Conservation (phyloP, 768 basidiomycete genomes). For the Tubosaeta sp. region DNA sequence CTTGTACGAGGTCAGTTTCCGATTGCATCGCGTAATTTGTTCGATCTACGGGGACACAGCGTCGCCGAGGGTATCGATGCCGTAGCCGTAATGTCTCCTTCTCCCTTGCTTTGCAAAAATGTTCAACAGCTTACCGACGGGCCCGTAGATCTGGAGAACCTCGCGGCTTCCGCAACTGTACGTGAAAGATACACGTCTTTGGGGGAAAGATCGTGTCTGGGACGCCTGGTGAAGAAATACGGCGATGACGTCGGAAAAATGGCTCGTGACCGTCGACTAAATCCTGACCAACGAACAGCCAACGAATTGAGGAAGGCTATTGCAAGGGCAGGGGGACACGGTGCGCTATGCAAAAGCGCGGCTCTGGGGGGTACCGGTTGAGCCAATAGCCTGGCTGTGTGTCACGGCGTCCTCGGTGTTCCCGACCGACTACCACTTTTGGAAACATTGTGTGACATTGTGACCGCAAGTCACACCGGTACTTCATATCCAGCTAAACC, state of each 20-base stretch:
- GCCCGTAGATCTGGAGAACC: conserved; percentile 56
- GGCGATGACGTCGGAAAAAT: conserved; percentile 70
- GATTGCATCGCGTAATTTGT: neutral
- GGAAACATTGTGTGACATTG: conserved; percentile 26
- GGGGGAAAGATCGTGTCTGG: conserved; percentile 66
- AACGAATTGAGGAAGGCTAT: conserved; percentile 71
- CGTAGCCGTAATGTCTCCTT: conserved; percentile 1
- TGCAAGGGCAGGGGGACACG: conserved; percentile 48
- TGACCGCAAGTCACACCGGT: conserved; percentile 31
- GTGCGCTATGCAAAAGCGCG: conserved; percentile 16
- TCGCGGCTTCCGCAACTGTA: conserved; percentile 45
- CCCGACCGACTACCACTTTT: conserved; percentile 11
- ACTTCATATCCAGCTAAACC: conserved; percentile 23
- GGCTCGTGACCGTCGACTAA: conserved; percentile 75
- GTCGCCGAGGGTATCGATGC: neutral
- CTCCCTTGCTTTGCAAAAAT: neutral
- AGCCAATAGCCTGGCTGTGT: conserved; percentile 1
- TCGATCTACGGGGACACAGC: neutral
- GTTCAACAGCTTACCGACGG: conserved; percentile 10
- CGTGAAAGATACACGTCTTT: conserved; percentile 60
- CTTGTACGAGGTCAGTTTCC: conserved; percentile 34
- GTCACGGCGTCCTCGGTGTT: conserved; percentile 8
- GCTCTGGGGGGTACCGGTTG: conserved; percentile 3
- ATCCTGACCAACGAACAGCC: conserved; percentile 78
- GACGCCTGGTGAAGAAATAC: conserved; percentile 62